Percentiles rank a stretch among this genome's conserved stretches.
Conservation (phyloP, 306 rosid species). For the Sicyos baderoa region DNA sequence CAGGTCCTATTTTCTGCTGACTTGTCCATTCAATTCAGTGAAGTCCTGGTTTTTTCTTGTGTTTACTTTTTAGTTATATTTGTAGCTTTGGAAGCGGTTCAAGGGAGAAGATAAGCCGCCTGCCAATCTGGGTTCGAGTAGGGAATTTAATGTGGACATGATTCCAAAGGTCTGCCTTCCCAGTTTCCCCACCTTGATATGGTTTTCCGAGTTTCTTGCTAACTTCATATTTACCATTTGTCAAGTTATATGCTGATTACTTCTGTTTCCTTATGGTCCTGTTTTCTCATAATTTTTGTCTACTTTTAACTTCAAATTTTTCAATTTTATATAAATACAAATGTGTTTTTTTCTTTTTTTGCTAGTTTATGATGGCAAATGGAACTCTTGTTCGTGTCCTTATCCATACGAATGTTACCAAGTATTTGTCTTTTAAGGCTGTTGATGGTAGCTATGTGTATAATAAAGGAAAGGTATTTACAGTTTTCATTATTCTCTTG, state of each 20-base stretch:
- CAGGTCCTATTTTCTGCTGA: conserved; percentile 43
- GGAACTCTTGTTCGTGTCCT: conserved; percentile 91
- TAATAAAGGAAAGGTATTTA: conserved; percentile 63
- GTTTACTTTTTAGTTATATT: conserved; percentile 7
- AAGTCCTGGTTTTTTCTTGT: background rate
- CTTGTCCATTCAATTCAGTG: background rate
- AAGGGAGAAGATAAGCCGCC: conserved; percentile 83
- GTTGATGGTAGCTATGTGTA: conserved; percentile 67
- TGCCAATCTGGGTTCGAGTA: conserved; percentile 76
- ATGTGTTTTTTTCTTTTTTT: background rate
- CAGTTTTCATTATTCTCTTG: background rate
- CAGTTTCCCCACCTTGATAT: background rate
- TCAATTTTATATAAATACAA: background rate
- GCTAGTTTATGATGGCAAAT: conserved; percentile 96
- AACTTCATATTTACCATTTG: background rate
- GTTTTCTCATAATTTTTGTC: background rate
- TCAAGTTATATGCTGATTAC: background rate
- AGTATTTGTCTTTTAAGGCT: conserved; percentile 88
- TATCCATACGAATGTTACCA: conserved; percentile 89
- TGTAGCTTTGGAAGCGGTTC: conserved; percentile 92
- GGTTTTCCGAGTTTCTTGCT: background rate
- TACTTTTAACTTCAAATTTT: background rate
- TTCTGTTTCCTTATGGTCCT: background rate
- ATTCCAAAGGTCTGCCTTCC: conserved; percentile 61
- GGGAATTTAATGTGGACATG: conserved; percentile 95